Percentiles rank a stretch among this genome's conserved stretches.
phyloP scores from a whole-genome alignment of 306 rosid species.

The Dalbergia cochinchinensis region DNA sequence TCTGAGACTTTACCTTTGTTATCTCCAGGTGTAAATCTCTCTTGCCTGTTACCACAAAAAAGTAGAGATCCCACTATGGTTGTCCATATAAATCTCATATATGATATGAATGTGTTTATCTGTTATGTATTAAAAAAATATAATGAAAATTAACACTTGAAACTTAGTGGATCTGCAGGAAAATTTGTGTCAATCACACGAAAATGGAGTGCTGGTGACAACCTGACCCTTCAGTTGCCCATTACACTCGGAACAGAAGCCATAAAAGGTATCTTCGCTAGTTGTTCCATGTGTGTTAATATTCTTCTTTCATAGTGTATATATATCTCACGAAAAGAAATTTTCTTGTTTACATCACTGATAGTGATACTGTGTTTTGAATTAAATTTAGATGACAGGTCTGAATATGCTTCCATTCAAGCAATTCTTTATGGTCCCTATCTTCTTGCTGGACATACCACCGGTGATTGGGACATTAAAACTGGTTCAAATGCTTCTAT shows the following conservation, averaged over 20 bases:
- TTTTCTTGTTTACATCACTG: not conserved
- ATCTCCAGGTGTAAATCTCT: slow-evolving; percentile 59
- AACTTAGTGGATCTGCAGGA: slow-evolving; percentile 51
- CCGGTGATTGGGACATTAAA: slow-evolving; percentile 64
- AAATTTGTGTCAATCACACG: slow-evolving; percentile 57
- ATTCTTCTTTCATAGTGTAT: not conserved
- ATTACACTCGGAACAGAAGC: slow-evolving; percentile 68
- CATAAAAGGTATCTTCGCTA: slow-evolving; percentile 59
- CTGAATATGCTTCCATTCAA: slow-evolving; percentile 61
- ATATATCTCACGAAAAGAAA: not conserved
- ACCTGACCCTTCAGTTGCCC: slow-evolving; percentile 69
- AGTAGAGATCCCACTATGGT: not conserved
- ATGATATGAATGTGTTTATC: no score
- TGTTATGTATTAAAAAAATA: not conserved
- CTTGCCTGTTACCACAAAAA: not conserved
- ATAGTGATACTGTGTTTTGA: slow-evolving; percentile 30
- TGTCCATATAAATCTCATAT: no score
- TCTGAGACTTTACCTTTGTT: slow-evolving; percentile 47
- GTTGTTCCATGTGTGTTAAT: slow-evolving; percentile 14
- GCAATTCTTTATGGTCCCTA: slow-evolving; percentile 76
- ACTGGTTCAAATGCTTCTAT: slow-evolving; percentile 42
- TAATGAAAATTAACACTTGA: not conserved
- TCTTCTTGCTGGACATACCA: slow-evolving; percentile 69
- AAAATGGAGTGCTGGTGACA: slow-evolving; percentile 70
- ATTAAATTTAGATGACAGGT: slow-evolving; percentile 70